These are phyloP conservation scores for Picea mariana DNA, from an alignment of 83 land plant species.

Conservation along the genomic window DNA sequence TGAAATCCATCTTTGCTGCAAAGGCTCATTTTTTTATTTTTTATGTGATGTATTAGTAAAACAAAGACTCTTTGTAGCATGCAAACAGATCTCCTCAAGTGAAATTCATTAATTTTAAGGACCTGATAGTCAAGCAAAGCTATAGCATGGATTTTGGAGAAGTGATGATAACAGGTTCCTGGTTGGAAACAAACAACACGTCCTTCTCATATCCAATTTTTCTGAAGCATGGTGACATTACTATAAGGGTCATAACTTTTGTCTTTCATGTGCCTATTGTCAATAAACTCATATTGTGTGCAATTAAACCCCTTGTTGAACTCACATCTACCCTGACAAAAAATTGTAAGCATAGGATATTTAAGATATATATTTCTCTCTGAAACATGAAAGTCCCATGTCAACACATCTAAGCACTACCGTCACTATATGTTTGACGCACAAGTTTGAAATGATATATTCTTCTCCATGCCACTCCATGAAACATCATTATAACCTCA, in stretches of 20 bases:
- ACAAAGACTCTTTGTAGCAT: conserved; percentile 86
- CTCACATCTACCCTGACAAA: too few species aligned
- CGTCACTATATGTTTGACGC: too few species aligned
- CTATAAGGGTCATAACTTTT: conserved; percentile 96
- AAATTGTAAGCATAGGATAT: too few species aligned
- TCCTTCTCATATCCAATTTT: conserved; percentile 93
- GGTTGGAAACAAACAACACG: conserved; percentile 97
- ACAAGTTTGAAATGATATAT: too few species aligned
- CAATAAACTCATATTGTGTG: too few species aligned
- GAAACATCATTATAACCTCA: too few species aligned
- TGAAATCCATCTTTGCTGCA: conserved; percentile 68
- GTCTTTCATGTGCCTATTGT: conserved; percentile 94
- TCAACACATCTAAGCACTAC: too few species aligned
- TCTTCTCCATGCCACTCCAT: too few species aligned
- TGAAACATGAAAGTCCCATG: too few species aligned
- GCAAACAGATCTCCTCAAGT: conserved; percentile 91
- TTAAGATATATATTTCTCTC: too few species aligned
- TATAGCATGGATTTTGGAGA: conserved; percentile 69
- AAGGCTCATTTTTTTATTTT: conserved; percentile 65
- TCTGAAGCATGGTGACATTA: conserved; percentile 92
- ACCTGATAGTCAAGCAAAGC: conserved; percentile 82
- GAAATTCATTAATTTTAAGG: conserved; percentile 95
- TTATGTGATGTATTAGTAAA: conserved; percentile 72
- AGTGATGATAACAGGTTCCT: conserved; percentile 92
- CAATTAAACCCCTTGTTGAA: too few species aligned